Percentiles rank a stretch among this genome's conserved stretches.
Evolutionary conservation across 306 rosid species (phyloP).

Genomic region (Pterocarpus santalinus): DNA sequence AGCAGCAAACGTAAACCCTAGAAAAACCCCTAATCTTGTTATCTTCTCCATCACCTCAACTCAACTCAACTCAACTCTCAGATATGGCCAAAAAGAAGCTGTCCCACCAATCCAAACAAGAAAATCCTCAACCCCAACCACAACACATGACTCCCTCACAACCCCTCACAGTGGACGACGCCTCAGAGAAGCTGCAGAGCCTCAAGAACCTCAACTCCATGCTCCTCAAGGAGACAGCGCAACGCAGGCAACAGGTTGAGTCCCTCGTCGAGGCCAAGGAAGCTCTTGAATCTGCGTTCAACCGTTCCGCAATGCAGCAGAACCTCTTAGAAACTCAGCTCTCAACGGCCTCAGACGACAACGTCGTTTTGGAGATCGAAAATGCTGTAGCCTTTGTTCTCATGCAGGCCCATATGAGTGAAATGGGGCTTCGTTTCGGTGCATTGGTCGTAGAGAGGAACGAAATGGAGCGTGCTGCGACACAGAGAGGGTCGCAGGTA

Average conservation of each 20-base stretch:
- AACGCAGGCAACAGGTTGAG: constrained; percentile 61
- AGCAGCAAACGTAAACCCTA: constrained; percentile 38
- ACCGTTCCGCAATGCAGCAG: constrained; percentile 24
- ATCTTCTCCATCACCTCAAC: not conserved
- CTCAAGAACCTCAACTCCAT: constrained; percentile 74
- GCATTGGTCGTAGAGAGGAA: constrained; percentile 44
- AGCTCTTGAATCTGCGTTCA: constrained; percentile 52
- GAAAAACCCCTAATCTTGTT: not conserved
- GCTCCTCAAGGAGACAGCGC: constrained; percentile 69
- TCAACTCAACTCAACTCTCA: not conserved
- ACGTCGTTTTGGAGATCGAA: constrained; percentile 52
- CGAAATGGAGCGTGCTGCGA: constrained; percentile 1
- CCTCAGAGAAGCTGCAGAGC: constrained; percentile 59
- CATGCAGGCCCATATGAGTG: constrained; percentile 48
- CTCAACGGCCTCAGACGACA: constrained; percentile 20
- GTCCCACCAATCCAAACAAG: constrained; percentile 44
- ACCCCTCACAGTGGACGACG: constrained; percentile 45
- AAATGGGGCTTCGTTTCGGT: constrained; percentile 47
- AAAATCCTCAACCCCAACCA: not conserved
- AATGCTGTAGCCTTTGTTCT: constrained; percentile 49
- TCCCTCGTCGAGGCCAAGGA: constrained; percentile 49
- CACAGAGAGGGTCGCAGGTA: constrained; percentile 49
- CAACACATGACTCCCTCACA: not conserved
- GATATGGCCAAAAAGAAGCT: constrained; percentile 78
- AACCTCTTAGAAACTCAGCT: not conserved